Conservation (phyloP, 2,329 filamentous ascomycete genomes). For the Lasiodiplodia theobromae region DNA sequence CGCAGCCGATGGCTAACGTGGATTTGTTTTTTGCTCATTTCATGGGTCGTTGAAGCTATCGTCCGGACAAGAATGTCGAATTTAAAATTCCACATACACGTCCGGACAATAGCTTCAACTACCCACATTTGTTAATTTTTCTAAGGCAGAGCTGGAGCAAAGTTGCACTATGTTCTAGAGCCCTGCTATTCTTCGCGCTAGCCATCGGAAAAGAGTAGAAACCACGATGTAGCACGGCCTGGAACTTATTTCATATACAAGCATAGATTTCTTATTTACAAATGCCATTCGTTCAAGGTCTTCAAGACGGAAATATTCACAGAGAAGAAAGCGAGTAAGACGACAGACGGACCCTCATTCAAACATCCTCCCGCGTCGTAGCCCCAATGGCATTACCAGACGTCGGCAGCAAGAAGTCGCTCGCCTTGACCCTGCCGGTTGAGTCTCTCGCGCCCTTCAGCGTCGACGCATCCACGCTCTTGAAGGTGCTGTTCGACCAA, state of each 20-base stretch:
- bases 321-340: neutral
- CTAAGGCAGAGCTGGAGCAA: no score
- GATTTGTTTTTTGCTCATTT: no score
- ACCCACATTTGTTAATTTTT: no score
- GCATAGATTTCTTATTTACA: neutral
- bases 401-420: slow-evolving; percentile 52
- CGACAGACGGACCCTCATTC: neutral
- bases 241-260: neutral
- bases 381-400: slow-evolving; percentile 50
- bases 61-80: no score
- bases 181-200: no score
- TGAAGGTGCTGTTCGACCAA: slow-evolving; percentile 51
- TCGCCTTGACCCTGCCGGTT: slow-evolving; percentile 50
- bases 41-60: no score
- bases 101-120: no score
- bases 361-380: slow-evolving; percentile 40
- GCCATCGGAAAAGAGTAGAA: neutral
- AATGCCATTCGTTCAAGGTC: neutral
- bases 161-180: no score
- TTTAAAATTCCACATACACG: no score
- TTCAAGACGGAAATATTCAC: neutral
- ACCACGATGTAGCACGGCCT: neutral
- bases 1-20: no score
- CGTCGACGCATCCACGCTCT: slow-evolving; percentile 45
- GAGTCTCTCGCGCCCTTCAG: slow-evolving; percentile 50